Evolutionary conservation across 306 rosid species (phyloP).

Genomic region (Astragalus membranaceus): DNA sequence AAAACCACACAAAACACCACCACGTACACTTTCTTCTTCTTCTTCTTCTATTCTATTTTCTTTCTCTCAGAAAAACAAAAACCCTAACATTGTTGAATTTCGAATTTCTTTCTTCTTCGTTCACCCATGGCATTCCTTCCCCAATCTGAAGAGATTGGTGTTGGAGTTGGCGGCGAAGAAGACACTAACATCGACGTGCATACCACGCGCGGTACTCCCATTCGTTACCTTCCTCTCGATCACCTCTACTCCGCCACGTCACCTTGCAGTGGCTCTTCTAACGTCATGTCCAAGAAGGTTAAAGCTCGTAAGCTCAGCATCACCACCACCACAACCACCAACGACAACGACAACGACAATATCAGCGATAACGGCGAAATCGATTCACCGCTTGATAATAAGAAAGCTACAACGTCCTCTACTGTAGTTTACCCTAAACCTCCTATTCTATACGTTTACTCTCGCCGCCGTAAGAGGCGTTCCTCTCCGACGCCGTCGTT

Average conservation of each 20-base stretch:
- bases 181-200: constrained; percentile 56
- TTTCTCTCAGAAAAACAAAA: neutral
- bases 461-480: constrained; percentile 59
- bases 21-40: neutral
- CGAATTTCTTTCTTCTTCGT: neutral
- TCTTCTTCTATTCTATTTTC: neutral
- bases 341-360: neutral
- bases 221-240: constrained; percentile 78
- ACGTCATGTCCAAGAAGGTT: constrained; percentile 93
- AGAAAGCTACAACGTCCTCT: neutral
- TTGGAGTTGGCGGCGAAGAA: constrained; percentile 26
- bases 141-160: constrained; percentile 12
- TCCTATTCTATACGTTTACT: constrained; percentile 48
- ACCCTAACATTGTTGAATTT: constrained; percentile 8
- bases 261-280: constrained; percentile 81
- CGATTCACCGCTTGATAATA: neutral
- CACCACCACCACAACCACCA: neutral
- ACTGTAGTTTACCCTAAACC: constrained; percentile 21
- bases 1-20: neutral
- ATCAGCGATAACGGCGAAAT: neutral
- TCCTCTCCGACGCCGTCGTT: constrained; percentile 17
- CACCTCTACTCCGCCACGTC: constrained; percentile 91
- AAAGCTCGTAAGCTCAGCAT: constrained; percentile 64
- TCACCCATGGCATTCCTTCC: constrained; percentile 47
- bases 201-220: constrained; percentile 50